phyloP scores from a whole-genome alignment of 164 flowering plant genomes.

The Chloranthus sessilifolius region DNA sequence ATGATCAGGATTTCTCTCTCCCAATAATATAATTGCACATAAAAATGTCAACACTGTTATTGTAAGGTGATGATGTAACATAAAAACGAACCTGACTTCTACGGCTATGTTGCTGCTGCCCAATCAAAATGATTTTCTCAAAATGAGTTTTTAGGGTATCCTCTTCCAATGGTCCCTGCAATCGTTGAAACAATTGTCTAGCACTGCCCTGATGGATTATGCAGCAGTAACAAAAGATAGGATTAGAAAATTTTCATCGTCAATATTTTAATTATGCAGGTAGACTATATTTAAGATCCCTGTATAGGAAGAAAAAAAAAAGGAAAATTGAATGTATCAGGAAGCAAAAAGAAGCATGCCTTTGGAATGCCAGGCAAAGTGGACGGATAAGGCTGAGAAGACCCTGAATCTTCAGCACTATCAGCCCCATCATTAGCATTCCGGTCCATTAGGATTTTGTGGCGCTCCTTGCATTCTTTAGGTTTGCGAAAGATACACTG shows the following conservation, averaged over 20 bases:
- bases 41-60: no score
- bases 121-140: conserved; percentile 64
- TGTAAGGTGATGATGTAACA: no score
- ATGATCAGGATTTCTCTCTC: no score
- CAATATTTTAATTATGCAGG: not conserved
- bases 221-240: conserved; percentile 9
- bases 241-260: not conserved
- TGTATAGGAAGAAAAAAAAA: not conserved
- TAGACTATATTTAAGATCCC: not conserved
- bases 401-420: conserved; percentile 96
- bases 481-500: conserved; percentile 86
- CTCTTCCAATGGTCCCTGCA: conserved; percentile 82
- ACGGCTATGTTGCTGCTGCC: conserved; percentile 38
- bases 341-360: conserved; percentile 33
- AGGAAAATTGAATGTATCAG: not conserved
- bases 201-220: conserved; percentile 74
- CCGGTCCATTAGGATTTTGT: conserved; percentile 76
- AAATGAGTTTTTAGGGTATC: conserved; percentile 69
- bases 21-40: no score
- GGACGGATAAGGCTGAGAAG: conserved; percentile 92
- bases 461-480: conserved; percentile 91
- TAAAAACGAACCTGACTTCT: conserved; percentile 46
- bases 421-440: conserved; percentile 86
- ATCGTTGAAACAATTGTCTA: conserved; percentile 78
- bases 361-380: conserved; percentile 95